Evolutionary conservation across 129 eudicot species (phyloP), one percentile per base, ranked within the genome.

Genomic region (Centella asiatica): DNA sequence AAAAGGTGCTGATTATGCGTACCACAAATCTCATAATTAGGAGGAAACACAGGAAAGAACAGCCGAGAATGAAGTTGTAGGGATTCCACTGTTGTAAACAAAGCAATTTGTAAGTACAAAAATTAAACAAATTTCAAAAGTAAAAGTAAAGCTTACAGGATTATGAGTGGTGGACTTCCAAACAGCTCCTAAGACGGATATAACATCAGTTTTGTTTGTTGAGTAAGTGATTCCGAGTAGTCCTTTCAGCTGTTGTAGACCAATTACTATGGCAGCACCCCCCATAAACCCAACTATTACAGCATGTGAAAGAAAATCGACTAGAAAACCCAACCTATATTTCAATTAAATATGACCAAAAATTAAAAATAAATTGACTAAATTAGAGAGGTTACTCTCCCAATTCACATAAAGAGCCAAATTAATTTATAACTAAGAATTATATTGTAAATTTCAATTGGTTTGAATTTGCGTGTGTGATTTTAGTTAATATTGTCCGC

Each of bases 191-290:
- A 85, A 47, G 3, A 82, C 85, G 28, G 89, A 78, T 22, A 83
- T 39, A 15, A 83, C 59, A 45, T 83, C 85, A 0, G 79, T 78
- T 72, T 83, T 76, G 32, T 72, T 76, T 20, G 89, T 83, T 19
- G 77, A 69, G n/a, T 69, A 55, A 19, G 55, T 72, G n/a, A 78
- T 58, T 1, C 89, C 89, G 9, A 83, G 78, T 5, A 83, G 55
- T n/a, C 84, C 81, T 56, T 82, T 82, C 39, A 82, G 81, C 76
- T 82, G 88, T 66, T 82, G 88, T 10, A 83, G 82, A 10, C 77
- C 74, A 9, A 83, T 78, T 17, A 75, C 67, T 13, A 79, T 69
- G 47, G 89, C 82, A 31, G 89, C 89, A 10, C 89, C 89, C 0
- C 53, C 89, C 89, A 78, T 83, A 55, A 83, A 83, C 27, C 88